phyloP scores from a whole-genome alignment of 2,329 filamentous ascomycete genomes.

The Zasmidium citrigriseum region DNA sequence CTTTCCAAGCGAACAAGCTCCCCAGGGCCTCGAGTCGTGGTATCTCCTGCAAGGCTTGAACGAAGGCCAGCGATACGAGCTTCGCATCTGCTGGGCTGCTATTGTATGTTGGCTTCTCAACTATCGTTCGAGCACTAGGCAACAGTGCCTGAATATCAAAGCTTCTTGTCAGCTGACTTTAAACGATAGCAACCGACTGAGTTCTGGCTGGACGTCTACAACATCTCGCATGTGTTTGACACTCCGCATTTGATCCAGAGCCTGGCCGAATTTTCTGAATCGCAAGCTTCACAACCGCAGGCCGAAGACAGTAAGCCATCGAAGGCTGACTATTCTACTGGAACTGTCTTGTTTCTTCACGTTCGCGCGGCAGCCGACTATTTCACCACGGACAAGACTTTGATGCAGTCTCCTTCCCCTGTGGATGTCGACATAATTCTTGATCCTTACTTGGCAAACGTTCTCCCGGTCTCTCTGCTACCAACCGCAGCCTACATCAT shows the following conservation, averaged over 20 bases:
- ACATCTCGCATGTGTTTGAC: slow-evolving; percentile 60
- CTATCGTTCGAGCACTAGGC: neutral
- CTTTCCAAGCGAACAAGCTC: slow-evolving; percentile 61
- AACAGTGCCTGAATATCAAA: neutral
- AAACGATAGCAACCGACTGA: slow-evolving; percentile 78
- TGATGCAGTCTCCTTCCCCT: slow-evolving; percentile 74
- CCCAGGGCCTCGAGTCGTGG: slow-evolving; percentile 71
- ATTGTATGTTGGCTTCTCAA: slow-evolving; percentile 64
- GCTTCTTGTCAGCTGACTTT: slow-evolving; percentile 6
- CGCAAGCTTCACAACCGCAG: slow-evolving; percentile 5
- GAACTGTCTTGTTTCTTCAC: slow-evolving; percentile 63
- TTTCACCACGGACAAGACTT: slow-evolving; percentile 69
- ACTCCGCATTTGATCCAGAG: slow-evolving; percentile 33
- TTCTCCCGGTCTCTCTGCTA: slow-evolving; percentile 75
- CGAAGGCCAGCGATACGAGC: slow-evolving; percentile 80
- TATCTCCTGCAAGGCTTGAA: slow-evolving; percentile 70
- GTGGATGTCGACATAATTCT: slow-evolving; percentile 81
- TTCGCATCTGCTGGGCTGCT: slow-evolving; percentile 90
- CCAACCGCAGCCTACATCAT: slow-evolving; percentile 71
- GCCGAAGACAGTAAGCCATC: neutral
- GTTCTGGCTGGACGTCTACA: slow-evolving; percentile 69
- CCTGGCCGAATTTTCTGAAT: slow-evolving; percentile 31
- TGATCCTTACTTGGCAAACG: slow-evolving; percentile 79
- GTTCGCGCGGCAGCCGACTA: slow-evolving; percentile 80
- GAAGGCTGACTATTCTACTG: neutral